Percentiles rank a stretch among this genome's conserved stretches.
phyloP scores from a whole-genome alignment of 768 basidiomycete species.

The Trametes cingulata region DNA sequence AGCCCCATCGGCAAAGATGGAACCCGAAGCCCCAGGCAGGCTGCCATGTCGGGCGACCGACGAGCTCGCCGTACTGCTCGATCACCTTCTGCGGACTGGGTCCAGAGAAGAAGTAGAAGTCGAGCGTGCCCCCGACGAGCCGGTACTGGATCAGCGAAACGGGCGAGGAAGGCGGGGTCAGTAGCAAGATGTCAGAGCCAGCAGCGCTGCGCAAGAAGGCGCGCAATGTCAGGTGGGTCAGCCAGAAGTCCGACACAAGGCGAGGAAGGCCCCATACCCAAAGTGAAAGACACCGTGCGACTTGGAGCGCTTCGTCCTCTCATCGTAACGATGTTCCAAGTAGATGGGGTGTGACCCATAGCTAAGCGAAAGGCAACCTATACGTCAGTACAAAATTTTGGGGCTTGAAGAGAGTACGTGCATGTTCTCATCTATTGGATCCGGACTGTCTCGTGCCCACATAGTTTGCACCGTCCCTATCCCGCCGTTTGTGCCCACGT shows the following conservation, averaged over 20 bases:
- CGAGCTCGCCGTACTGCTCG: slow-evolving; percentile 67
- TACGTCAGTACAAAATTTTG: not conserved
- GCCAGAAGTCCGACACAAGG: not conserved
- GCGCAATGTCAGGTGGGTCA: slow-evolving; percentile 5
- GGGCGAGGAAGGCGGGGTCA: slow-evolving; percentile 55
- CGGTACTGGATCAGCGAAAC: slow-evolving; percentile 71
- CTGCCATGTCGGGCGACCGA: slow-evolving; percentile 70
- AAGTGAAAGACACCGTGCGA: slow-evolving; percentile 80
- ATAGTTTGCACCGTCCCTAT: slow-evolving; percentile 62
- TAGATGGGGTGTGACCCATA: slow-evolving; percentile 77
- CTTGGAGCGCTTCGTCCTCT: slow-evolving; percentile 47
- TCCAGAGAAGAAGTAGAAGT: slow-evolving; percentile 74
- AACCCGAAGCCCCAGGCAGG: slow-evolving; percentile 80
- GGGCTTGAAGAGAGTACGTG: slow-evolving; percentile 33
- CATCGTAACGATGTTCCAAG: slow-evolving; percentile 69
- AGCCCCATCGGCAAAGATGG: slow-evolving; percentile 69
- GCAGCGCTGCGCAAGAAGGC: slow-evolving; percentile 46
- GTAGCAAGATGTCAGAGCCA: slow-evolving; percentile 70
- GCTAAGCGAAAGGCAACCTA: slow-evolving; percentile 22
- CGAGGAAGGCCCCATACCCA: slow-evolving; percentile 41
- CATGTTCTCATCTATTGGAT: slow-evolving; percentile 70
- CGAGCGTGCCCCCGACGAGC: slow-evolving; percentile 70
- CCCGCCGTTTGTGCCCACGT: slow-evolving; percentile 51
- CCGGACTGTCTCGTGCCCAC: slow-evolving; percentile 64
- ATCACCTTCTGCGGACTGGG: slow-evolving; percentile 56